Percentiles rank a stretch among this genome's conserved stretches.
phyloP scores from a whole-genome alignment of 495 filamentous ascomycete genomes.

The Aspergillus kassunensis region DNA sequence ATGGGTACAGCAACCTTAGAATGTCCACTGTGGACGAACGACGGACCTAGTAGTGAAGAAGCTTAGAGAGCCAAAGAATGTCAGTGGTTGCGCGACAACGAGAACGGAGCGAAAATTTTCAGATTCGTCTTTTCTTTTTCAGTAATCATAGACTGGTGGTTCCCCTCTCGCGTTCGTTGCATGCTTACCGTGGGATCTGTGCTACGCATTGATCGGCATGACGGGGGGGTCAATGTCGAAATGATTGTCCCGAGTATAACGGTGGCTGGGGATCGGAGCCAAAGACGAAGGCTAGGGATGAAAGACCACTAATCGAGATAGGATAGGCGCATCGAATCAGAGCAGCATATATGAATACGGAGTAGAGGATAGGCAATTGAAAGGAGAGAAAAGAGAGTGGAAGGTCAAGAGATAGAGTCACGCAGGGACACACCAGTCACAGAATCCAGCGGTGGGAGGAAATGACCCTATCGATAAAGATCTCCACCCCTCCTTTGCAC shows the following conservation, averaged over 20 bases:
- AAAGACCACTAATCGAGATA: conserved; percentile 6
- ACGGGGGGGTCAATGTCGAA: conserved; percentile 1
- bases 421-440: conserved; percentile 29
- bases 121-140: conserved; percentile 4
- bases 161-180: conserved; percentile 4
- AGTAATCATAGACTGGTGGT: not conserved
- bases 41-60: too few species aligned
- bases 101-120: conserved; percentile 6
- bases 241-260: conserved; percentile 7
- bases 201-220: conserved; percentile 18
- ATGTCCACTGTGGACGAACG: conserved; percentile 22
- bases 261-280: conserved; percentile 22
- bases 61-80: conserved; percentile 12
- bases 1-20: conserved; percentile 19
- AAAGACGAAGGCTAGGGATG: conserved; percentile 1
- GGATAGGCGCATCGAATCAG: conserved; percentile 7
- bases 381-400: not conserved
- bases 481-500: conserved; percentile 19
- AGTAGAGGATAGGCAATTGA: not conserved
- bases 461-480: conserved; percentile 29
- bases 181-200: conserved; percentile 15
- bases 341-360: not conserved
- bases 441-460: conserved; percentile 7
- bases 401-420: conserved; percentile 15
- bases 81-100: conserved; percentile 13